A percentile compares a stretch with the other conserved stretches of the same genome.
Conservation (phyloP, 2,329 filamentous ascomycete species). For the Calonectria leucothoes region DNA sequence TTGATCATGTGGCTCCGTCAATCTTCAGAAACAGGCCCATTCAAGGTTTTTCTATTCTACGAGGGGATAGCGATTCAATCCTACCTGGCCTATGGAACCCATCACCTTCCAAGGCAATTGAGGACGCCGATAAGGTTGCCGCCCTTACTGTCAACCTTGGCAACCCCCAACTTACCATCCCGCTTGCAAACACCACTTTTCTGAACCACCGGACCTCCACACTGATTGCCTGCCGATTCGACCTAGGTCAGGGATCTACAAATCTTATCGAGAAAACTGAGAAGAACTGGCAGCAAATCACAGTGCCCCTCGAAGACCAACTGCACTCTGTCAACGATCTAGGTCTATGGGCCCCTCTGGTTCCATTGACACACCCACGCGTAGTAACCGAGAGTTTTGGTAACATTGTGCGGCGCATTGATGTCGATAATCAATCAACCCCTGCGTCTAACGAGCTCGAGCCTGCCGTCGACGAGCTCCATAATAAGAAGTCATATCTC, state of each 20-base stretch:
- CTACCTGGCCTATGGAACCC: conserved; percentile 60
- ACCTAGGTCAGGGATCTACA: conserved; percentile 34
- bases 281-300: conserved; percentile 54
- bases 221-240: conserved; percentile 55
- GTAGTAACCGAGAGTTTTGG: conserved; percentile 75
- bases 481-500: conserved; percentile 52
- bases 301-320: conserved; percentile 35
- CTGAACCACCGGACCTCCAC: conserved; percentile 74
- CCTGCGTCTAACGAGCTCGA: conserved; percentile 82
- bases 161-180: conserved; percentile 61
- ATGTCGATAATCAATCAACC: conserved; percentile 57
- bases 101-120: conserved; percentile 37
- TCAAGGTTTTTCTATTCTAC: conserved; percentile 64
- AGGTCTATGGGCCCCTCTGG: conserved; percentile 59
- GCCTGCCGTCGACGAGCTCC: conserved; percentile 68
- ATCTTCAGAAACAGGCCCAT: conserved; percentile 44
- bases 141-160: conserved; percentile 56
- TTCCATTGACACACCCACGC: conserved; percentile 73
- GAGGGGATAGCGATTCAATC: conserved; percentile 52
- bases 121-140: conserved; percentile 51
- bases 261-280: conserved; percentile 44
- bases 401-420: conserved; percentile 79
- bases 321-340: conserved; percentile 37
- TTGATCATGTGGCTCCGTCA: conserved; percentile 63
- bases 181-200: conserved; percentile 83